Percentiles rank a stretch among this genome's conserved stretches.
Conservation (phyloP, 176 grass and related monocot species). For the Lolium multiflorum region DNA sequence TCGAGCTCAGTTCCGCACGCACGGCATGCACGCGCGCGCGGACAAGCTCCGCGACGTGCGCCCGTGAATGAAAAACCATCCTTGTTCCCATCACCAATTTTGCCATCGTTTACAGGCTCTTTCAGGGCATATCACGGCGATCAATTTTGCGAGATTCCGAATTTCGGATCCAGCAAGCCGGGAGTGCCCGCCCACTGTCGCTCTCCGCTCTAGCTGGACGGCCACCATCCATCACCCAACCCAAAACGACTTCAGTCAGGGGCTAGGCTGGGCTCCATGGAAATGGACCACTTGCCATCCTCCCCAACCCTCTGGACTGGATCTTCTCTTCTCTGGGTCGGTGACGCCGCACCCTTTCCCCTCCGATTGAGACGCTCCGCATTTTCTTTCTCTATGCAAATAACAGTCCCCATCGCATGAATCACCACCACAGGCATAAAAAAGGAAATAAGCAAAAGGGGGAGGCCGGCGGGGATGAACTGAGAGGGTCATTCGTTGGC, state of each 20-base stretch:
- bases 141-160: background rate
- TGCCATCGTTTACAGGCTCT: background rate
- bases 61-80: background rate
- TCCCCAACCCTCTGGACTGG: background rate
- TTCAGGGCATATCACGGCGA: background rate
- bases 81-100: background rate
- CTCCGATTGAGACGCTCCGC: constrained; percentile 7
- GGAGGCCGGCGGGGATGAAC: background rate
- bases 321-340: background rate
- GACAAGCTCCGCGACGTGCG: background rate
- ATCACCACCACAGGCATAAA: background rate
- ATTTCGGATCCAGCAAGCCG: constrained; percentile 29
- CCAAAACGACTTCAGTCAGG: constrained; percentile 41
- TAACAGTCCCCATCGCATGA: constrained; percentile 5
- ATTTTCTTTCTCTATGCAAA: background rate
- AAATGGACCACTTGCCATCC: constrained; percentile 23
- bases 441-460: background rate
- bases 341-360: constrained; percentile 36
- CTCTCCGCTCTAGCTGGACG: constrained; percentile 50
- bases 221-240: constrained; percentile 41
- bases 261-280: background rate
- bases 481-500: background rate
- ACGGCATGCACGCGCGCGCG: background rate
- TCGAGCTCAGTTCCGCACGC: constrained; percentile 21
- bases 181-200: constrained; percentile 18